Evolutionary conservation across 441 rosid genomes (phyloP).

Genomic region (Biscutella laevigata): DNA sequence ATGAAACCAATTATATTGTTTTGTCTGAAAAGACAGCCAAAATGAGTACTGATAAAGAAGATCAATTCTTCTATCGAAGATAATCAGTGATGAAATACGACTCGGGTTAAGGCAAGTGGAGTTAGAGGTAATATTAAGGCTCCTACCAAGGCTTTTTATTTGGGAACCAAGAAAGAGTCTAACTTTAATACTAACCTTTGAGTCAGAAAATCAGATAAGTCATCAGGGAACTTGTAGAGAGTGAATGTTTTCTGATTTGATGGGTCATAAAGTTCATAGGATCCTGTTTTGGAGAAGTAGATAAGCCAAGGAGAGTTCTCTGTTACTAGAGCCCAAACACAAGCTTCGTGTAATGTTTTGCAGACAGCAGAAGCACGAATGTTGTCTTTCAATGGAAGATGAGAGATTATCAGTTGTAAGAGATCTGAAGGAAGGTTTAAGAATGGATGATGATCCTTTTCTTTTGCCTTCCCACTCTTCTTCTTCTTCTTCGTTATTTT

Average conservation of each 20-base stretch:
- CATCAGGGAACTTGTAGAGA: constrained; percentile 50
- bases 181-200: constrained; percentile 55
- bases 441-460: neutral
- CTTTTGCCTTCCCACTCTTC: neutral
- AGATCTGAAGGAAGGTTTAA: constrained; percentile 45
- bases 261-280: constrained; percentile 58
- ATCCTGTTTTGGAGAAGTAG: constrained; percentile 47
- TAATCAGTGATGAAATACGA: too few species aligned
- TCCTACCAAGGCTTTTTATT: too few species aligned
- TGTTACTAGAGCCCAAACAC: constrained; percentile 41
- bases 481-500: too few species aligned
- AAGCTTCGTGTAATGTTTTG: constrained; percentile 50
- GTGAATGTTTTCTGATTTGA: constrained; percentile 38
- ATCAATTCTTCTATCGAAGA: too few species aligned
- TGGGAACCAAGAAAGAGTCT: too few species aligned
- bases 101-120: too few species aligned
- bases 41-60: too few species aligned
- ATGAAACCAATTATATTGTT: too few species aligned
- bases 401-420: constrained; percentile 38
- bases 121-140: too few species aligned
- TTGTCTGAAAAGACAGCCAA: too few species aligned
- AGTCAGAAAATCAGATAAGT: constrained; percentile 44
- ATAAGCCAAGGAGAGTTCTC: constrained; percentile 62
- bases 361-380: constrained; percentile 54
- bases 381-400: constrained; percentile 44